Evolutionary conservation across 1,284 basidiomycete species (phyloP).

Genomic region (Phenoliferia sp.): DNA sequence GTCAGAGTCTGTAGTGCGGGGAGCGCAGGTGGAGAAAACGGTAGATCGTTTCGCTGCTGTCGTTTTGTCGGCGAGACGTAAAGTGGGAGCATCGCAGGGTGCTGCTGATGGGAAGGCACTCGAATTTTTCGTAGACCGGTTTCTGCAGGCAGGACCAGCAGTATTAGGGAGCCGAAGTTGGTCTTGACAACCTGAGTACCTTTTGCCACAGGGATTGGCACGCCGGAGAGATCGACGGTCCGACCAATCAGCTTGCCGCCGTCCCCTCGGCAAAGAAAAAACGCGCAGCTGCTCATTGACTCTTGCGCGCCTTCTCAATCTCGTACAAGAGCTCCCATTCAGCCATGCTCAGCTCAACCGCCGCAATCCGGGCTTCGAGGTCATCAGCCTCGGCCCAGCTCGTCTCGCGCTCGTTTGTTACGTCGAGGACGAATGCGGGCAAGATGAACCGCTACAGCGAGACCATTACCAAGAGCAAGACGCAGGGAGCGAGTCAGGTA

Average conservation of each 20-base stretch:
- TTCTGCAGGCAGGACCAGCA: not conserved
- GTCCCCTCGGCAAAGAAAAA: not conserved
- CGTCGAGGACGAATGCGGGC: not conserved
- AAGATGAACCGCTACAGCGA: conserved; percentile 75
- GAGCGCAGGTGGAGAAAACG: not conserved
- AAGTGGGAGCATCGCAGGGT: not conserved
- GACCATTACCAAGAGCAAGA: conserved; percentile 78
- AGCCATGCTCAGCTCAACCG: not conserved
- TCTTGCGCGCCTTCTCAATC: not conserved
- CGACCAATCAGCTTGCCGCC: not conserved
- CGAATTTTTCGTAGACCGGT: not conserved
- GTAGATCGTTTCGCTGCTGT: not conserved
- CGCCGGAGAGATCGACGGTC: no score
- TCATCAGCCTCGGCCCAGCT: not conserved
- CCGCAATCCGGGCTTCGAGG: not conserved
- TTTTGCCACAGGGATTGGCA: no score
- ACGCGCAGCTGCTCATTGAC: not conserved
- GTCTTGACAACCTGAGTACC: not conserved
- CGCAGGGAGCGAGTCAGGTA: conserved; percentile 88
- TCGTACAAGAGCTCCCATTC: not conserved
- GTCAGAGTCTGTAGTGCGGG: not conserved
- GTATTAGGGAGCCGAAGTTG: not conserved
- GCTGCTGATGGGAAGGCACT: not conserved
- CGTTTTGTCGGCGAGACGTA: not conserved
- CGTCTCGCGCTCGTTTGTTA: not conserved